Base-by-base conservation (phyloP, 768 basidiomycete genomes). In the Tulasnella sp. region DNA sequence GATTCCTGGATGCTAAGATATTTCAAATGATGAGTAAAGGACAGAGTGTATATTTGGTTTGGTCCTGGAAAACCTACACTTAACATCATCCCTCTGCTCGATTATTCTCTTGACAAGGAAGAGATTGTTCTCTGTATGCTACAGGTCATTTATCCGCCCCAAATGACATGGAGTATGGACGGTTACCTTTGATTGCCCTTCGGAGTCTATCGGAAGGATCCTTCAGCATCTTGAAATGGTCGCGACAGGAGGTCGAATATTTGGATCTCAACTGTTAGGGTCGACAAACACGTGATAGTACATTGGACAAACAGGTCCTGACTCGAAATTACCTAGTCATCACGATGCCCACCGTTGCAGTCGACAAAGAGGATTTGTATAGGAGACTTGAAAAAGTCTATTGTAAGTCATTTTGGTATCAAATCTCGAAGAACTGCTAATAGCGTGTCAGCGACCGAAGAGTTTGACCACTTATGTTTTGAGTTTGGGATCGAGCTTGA, bases 401-500 rank as follows among this genome's bases (percentile, higher is more conserved):
- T 68, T 77, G 92, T 91, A 60, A 61, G 70, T 69, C 19, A 24
- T 15, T 34, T 35, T 31, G 8, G 28, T 31, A 13, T 35, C 15
- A 22, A 16, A 22, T 22, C 31, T 49, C 15, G 29, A 53, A 45
- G 58, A 32, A 37, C 50, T 45, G 50, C 50, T 55, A 42, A 45
- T 49, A 61, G 0, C 3, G 24, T 48, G 25, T 48, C 63, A 98
- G 93, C 90, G 44, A 79, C 86, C 37, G 83, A 93, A 56, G 91
- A 92, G 57, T 96, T 98, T 60, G 95, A 98, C 69, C 78, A 78
- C 63, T 75, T 98, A 46, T 86, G 88, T 60, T 99, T 99, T 70
- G 89, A 98, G 58, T 99, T 92, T 67, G 95, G 95, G 49, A 71
- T 99, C 41, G 95, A 99, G 69, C 72, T 98, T 29, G 95, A 99